Evolutionary conservation across 208 protist genomes (phyloP), one percentile per base, ranked within the genome.

Genomic region (Acanthamoeba royreba): DNA sequence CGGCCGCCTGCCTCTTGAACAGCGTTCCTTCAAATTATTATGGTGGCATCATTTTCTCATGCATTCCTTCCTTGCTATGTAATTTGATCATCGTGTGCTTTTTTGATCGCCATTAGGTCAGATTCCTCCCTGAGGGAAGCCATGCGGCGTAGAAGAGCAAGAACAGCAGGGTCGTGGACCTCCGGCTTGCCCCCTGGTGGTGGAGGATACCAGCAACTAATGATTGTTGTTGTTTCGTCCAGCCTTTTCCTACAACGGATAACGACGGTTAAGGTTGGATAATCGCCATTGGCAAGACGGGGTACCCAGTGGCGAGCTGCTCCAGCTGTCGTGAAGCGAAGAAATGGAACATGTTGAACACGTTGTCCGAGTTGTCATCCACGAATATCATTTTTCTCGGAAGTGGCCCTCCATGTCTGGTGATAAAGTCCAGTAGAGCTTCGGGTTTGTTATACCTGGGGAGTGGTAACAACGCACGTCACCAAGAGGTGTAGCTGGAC

Each of bases 281-380:
- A n/a, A n/a, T n/a, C n/a, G n/a, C n/a, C n/a, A n/a, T n/a, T n/a
- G n/a, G n/a, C n/a, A n/a, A n/a, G n/a, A n/a, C n/a, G n/a, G n/a
- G n/a, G n/a, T 72, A 72, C 85, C 85, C 38, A 5, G 7, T 7
- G 28, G 31, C 55, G 28, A 61, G 31, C 43, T 91, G 52, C 55
- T 91, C 55, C 40, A 61, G 31, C 43, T 91, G 52, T 4, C 43
- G 31, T 19, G 46, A 74, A 33, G 85, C 85, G 72, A 91, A 91
- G 52, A 74, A 45, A 17, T 74, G 31, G 52, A 91, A 91, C 85
- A 91, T 91, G 85, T 91, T 91, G 85, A 91, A 91, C 31, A 91
- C 85, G 49, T 91, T 91, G 85, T 91, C 85, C 4, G 38, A 53
- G 85, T 91, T 91, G 55, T 91, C 85, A n/a, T 91, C 85, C 47